Evolutionary conservation across 1,284 basidiomycete species (phyloP), one percentile per base, ranked within the genome.

Genomic region (Ganoderma sinense): DNA sequence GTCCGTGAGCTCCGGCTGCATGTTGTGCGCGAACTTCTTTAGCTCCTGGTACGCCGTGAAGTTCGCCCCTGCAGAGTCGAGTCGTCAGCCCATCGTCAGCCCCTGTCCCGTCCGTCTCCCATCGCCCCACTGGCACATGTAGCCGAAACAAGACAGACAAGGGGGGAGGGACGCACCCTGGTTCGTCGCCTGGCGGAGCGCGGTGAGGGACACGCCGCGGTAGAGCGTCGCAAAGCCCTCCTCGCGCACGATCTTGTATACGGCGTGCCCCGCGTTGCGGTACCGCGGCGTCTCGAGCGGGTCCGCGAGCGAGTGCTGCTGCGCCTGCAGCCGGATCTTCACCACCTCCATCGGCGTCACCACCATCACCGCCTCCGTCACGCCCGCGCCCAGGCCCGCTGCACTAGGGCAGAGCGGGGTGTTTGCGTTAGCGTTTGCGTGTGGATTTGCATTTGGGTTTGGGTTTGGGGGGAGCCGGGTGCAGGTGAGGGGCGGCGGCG

Each of bases 321-420:
- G 98, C 8, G 98, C 97, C 83, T 99, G 97, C 76, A 99, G 85
- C 67, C 98, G 91, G 79, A 99, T 99, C 86, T 99, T 99, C 80
- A 99, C 96, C 56, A 99, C 97, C 80, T 99, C 97, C 97, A 99
- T 99, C 0, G 97, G 97, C 69, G 95, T 98, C 14, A 99, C 97
- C 51, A 99, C 96, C 13, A 91, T 86, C 20, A 99, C 91, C 7
- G 97, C 97, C 83, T 98, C 97, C 0, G 97, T 96, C 20, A 94
- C 94, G 66, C 97, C 97, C 14, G 97, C 97, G 65, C 93, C 95
- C 36, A 99, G 87, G 78, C 97, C 97, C 76, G 76, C 76, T 79
- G 61, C 23, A 10, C 56, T 8, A 53, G 29, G n/a, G 29, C 13
- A n/a, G 36, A 5, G 36, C 29, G 20, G 55, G n/a, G 48, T 2